These are phyloP conservation scores for Starmerella geochares DNA, from an alignment of 805 yeast species.

Conservation along the genomic window DNA sequence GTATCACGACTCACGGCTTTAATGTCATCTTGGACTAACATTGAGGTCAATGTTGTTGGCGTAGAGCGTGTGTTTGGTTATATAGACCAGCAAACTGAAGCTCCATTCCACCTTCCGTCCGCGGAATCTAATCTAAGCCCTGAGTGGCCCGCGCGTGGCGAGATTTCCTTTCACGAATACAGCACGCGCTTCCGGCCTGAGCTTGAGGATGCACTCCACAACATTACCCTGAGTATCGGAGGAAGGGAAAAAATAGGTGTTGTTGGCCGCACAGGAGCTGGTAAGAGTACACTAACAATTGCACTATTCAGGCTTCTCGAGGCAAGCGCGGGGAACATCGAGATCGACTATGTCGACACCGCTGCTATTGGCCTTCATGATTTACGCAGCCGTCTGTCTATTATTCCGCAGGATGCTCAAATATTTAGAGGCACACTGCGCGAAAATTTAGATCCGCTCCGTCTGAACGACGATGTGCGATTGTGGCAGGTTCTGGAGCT, in stretches of 20 bases:
- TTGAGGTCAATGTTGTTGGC: slow-evolving; percentile 84
- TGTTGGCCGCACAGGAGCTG: slow-evolving; percentile 95
- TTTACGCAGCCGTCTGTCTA: slow-evolving; percentile 48
- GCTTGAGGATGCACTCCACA: slow-evolving; percentile 67
- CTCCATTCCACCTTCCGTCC: slow-evolving; percentile 63
- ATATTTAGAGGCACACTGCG: slow-evolving; percentile 56
- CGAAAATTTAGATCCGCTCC: slow-evolving; percentile 59
- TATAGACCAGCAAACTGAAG: slow-evolving; percentile 65
- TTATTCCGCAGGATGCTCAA: slow-evolving; percentile 70
- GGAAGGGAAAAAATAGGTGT: slow-evolving; percentile 74
- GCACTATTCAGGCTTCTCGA: slow-evolving; percentile 60
- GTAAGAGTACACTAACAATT: slow-evolving; percentile 82
- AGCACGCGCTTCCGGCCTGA: slow-evolving; percentile 77
- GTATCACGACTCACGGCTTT: slow-evolving; percentile 32
- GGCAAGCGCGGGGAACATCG: slow-evolving; percentile 42
- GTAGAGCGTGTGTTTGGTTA: slow-evolving; percentile 90
- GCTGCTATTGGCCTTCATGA: slow-evolving; percentile 47
- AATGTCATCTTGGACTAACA: slow-evolving; percentile 78
- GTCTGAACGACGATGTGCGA: slow-evolving; percentile 41
- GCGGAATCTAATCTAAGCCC: slow-evolving; percentile 16
- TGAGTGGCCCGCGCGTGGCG: slow-evolving; percentile 69
- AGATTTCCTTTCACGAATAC: slow-evolving; percentile 56
- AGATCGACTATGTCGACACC: slow-evolving; percentile 51
- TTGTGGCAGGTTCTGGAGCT: slow-evolving; percentile 52
- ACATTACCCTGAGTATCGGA: slow-evolving; percentile 62